Percentiles rank a stretch among this genome's conserved stretches.
Conservation (phyloP, 2,329 filamentous ascomycete genomes). For the Huntiella bhutanensis region DNA sequence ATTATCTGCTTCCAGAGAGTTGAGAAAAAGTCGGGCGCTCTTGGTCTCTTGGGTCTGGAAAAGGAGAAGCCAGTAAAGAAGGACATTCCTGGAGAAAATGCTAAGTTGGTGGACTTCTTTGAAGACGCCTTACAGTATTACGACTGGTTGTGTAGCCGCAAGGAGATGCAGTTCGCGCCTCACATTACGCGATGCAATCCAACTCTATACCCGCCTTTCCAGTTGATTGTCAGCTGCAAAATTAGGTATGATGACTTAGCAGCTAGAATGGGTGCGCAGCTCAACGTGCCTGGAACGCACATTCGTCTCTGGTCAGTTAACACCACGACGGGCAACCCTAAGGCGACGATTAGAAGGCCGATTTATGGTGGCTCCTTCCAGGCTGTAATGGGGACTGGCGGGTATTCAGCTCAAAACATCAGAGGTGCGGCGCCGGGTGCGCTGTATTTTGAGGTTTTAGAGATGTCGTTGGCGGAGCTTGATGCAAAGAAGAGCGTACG, state of each 20-base stretch:
- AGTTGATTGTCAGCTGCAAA: conserved; percentile 65
- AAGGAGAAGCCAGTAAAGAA: conserved; percentile 2
- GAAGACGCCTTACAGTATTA: conserved; percentile 74
- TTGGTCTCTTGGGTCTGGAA: conserved; percentile 1
- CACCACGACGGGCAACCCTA: conserved; percentile 54
- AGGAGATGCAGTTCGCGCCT: conserved; percentile 59
- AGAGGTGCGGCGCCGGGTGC: conserved; percentile 47
- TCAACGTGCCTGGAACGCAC: conserved; percentile 67
- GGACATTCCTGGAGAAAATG: background rate
- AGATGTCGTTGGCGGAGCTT: conserved; percentile 82
- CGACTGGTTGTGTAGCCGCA: conserved; percentile 76
- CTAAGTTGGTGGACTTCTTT: conserved; percentile 27
- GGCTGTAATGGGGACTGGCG: conserved; percentile 59
- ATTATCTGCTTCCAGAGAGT: conserved; percentile 83
- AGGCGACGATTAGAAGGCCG: conserved; percentile 52
- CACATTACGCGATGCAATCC: conserved; percentile 37
- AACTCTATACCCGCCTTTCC: conserved; percentile 46
- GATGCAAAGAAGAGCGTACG: conserved; percentile 83
- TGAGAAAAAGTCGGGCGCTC: conserved; percentile 23
- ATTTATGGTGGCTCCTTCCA: conserved; percentile 49
- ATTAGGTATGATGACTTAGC: conserved; percentile 78
- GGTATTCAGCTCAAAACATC: conserved; percentile 50
- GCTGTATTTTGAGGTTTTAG: conserved; percentile 80
- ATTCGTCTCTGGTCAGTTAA: conserved; percentile 83
- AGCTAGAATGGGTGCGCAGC: conserved; percentile 59